phyloP scores from a whole-genome alignment of 192 early-diverging fungal genomes.

The Entomortierella lignicola region DNA sequence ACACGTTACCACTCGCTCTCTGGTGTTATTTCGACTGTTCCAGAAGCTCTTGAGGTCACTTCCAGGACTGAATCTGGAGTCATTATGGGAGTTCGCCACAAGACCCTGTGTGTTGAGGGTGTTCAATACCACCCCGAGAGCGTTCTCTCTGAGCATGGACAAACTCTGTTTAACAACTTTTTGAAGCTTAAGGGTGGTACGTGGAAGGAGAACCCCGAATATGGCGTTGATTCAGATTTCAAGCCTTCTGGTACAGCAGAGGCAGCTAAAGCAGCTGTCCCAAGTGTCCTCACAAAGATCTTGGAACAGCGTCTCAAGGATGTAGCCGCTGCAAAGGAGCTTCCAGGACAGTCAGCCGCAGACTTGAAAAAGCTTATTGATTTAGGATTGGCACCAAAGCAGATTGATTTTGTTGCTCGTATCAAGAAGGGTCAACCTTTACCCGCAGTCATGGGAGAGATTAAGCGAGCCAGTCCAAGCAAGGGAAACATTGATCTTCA shows the following conservation, averaged over 20 bases:
- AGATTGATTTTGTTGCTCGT: slow-evolving; percentile 83
- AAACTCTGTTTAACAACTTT: slow-evolving; percentile 92
- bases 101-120: slow-evolving; percentile 89
- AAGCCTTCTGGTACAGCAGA: slow-evolving; percentile 61
- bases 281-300: slow-evolving; percentile 86
- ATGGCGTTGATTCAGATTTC: slow-evolving; percentile 50
- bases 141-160: slow-evolving; percentile 93
- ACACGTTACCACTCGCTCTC: slow-evolving; percentile 98
- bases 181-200: slow-evolving; percentile 85
- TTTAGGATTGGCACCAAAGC: slow-evolving; percentile 77
- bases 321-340: slow-evolving; percentile 72
- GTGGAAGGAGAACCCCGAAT: slow-evolving; percentile 80
- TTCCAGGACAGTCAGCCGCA: slow-evolving; percentile 77
- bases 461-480: slow-evolving; percentile 97
- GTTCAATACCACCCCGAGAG: slow-evolving; percentile 99
- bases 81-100: slow-evolving; percentile 97
- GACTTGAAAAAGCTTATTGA: slow-evolving; percentile 78
- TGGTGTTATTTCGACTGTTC: slow-evolving; percentile 85
- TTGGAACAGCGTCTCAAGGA: slow-evolving; percentile 84
- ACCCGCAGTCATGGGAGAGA: slow-evolving; percentile 93
- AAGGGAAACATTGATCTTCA: slow-evolving; percentile 90
- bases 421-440: slow-evolving; percentile 66
- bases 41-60: slow-evolving; percentile 86
- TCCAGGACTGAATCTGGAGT: slow-evolving; percentile 84
- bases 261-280: slow-evolving; percentile 49